Conservation (phyloP, 1,284 basidiomycete species). For the Sphagnurus paluster region DNA sequence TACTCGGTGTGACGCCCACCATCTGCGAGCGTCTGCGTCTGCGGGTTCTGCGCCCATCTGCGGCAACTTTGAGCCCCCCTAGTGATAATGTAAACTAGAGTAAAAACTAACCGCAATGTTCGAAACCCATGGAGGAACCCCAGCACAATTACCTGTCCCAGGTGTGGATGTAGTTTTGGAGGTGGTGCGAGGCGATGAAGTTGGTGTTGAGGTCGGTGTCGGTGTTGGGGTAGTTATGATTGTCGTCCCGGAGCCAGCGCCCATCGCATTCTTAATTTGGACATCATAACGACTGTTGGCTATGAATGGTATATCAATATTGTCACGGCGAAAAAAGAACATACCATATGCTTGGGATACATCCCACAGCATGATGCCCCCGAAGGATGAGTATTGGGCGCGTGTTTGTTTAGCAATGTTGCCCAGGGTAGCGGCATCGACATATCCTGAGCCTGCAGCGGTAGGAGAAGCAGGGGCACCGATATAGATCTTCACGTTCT, state of each 20-base stretch:
- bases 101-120: constrained; percentile 40
- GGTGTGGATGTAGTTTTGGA: constrained; percentile 3
- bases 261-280: constrained; percentile 47
- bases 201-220: background rate
- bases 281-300: constrained; percentile 53
- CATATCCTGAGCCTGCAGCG: constrained; percentile 56
- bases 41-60: too few species aligned
- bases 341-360: constrained; percentile 59
- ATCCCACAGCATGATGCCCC: constrained; percentile 71
- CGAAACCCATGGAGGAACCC: constrained; percentile 30
- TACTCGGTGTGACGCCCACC: too few species aligned
- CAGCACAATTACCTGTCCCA: constrained; percentile 10
- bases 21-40: too few species aligned
- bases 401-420: constrained; percentile 45
- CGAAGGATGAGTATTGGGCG: constrained; percentile 58
- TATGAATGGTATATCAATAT: constrained; percentile 20
- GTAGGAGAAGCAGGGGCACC: constrained; percentile 55
- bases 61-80: too few species aligned
- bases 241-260: constrained; percentile 4
- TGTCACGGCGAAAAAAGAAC: constrained; percentile 4
- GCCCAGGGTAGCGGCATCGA: constrained; percentile 45
- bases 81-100: too few species aligned
- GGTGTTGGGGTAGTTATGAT: background rate
- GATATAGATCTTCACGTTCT: constrained; percentile 63
- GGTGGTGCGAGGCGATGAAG: constrained; percentile 1